Evolutionary conservation across 1,284 basidiomycete genomes (phyloP).

Genomic region (Phellopilus nigrolimitatus): DNA sequence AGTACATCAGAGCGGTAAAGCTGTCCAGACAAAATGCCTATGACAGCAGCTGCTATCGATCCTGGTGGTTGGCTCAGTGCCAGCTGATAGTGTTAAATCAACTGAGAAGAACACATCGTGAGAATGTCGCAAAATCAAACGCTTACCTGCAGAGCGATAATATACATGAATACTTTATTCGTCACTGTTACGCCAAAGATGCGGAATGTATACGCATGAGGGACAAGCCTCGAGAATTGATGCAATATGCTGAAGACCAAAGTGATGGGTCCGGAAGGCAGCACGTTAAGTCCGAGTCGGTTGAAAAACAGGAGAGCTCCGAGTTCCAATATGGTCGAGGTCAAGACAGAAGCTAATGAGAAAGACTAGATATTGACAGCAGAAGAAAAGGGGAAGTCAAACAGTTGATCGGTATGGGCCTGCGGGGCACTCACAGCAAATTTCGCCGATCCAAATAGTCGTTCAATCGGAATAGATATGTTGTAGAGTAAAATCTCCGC

Average conservation of each 20-base stretch:
- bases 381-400: conserved; percentile 11
- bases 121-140: conserved; percentile 15
- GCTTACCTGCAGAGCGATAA: conserved; percentile 62
- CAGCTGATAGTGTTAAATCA: conserved; percentile 42
- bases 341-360: conserved; percentile 53
- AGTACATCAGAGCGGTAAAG: conserved; percentile 78
- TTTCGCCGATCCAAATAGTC: conserved; percentile 83
- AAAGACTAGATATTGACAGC: conserved; percentile 56
- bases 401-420: no score
- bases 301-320: conserved; percentile 57
- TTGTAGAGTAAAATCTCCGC: conserved; percentile 74
- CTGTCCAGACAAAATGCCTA: conserved; percentile 68
- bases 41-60: conserved; percentile 51
- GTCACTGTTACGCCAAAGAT: conserved; percentile 71
- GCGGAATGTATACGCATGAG: conserved; percentile 68
- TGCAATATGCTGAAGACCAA: conserved; percentile 73
- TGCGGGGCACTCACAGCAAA: conserved; percentile 63
- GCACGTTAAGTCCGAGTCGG: conserved; percentile 59
- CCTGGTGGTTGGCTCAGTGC: conserved; percentile 62
- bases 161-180: conserved; percentile 71
- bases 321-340: conserved; percentile 68
- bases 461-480: conserved; percentile 70
- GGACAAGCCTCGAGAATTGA: conserved; percentile 75
- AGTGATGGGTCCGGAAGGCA: conserved; percentile 73
- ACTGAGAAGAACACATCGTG: neutral